Evolutionary conservation across 192 early-diverging fungal species (phyloP), one percentile per base, ranked within the genome.

Genomic region (Backusella circina): DNA sequence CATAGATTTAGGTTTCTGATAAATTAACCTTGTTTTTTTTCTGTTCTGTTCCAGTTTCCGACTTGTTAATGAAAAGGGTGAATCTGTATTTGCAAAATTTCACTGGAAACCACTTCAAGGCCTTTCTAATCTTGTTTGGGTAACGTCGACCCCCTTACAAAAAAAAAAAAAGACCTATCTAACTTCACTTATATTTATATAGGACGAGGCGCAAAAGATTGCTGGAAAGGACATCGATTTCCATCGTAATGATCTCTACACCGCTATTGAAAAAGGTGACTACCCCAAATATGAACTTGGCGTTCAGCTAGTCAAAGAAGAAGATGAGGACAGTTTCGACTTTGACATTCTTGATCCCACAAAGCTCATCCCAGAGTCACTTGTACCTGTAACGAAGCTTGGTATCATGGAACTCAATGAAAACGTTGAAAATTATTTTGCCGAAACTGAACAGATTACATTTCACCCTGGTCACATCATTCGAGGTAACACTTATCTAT

Each of bases 311-410:
- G 54, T 87, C 13, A 13, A 26, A 7, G 76, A 74, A 38, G 71
- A 74, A 30, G 78, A 79, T 10, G 75, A 80, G 32, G 54, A 65
- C 31, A 80, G 65, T 21, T 78, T 77, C 54, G 81, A 78, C 13
- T 86, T 84, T 65, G 84, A 87, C 54, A 35, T 84, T 0, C 65
- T 87, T 41, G 86, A 87, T 70, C 71, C 83, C 26, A 87, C 86
- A 51, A 87, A 87, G 67, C 35, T 86, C 37, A 76, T 84, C 47
- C 84, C 86, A 15, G 80, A 87, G 70, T 74, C 82, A 33, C 15
- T 80, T 30, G 73, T 84, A 37, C 82, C 84, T 1, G 30, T 87
- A 15, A 71, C 54, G 0, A 67, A 73, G 39, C 68, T 86, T 16
- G 86, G 86, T 31, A 72, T 74, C 23, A 82, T 87, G 77, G 75